Base-by-base conservation (phyloP, 345 rosid species). In the Sisymbrium altissimum region DNA sequence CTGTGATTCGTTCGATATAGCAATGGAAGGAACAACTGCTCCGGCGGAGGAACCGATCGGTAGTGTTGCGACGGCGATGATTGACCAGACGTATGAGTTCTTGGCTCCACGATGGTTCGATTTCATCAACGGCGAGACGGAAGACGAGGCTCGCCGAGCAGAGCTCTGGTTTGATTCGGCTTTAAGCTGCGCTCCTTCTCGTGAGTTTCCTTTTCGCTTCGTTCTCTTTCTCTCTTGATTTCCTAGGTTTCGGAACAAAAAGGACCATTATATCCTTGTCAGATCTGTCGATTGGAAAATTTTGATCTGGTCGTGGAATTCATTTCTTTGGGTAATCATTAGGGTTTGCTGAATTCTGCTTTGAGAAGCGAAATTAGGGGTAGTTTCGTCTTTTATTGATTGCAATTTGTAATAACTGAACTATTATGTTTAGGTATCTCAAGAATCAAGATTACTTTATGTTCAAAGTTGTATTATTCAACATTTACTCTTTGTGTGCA, bases 51-150 rank as follows among this genome's bases (percentile, higher is more conserved):
- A 81, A 45, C 18, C 81, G 0, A 59, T 21, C 35, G 64, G 63
- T 35, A n/a, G n/a, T 48, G 48, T 27, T 9, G 73, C n/a, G 29
- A 32, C 58, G 53, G 13, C 74, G 33, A 70, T 89, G 70, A 65
- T 92, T 17, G 98, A 95, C 57, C 84, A 85, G 70, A 43, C 70
- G 0, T 95, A 92, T 75, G 99, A 95, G 84, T 95, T 90, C 83
- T 86, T 89, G 6, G 99, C 99, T 4, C 98, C 98, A 1, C 59
- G 81, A 23, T 96, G 94, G 84, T 96, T 81, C n/a, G 97, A 96
- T 75, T 96, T 96, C 81, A 68, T 77, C 0, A 80, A 72, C 3
- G 97, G 80, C 23, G 98, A 96, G 80, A 83, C 89, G 0, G 91
- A 87, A 19, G 90, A 89, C 25, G 95, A 90, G 29, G 60, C 59